These are phyloP conservation scores for Pulveroboletus sp. DNA, from an alignment of 768 basidiomycete species.

Conservation along the genomic window DNA sequence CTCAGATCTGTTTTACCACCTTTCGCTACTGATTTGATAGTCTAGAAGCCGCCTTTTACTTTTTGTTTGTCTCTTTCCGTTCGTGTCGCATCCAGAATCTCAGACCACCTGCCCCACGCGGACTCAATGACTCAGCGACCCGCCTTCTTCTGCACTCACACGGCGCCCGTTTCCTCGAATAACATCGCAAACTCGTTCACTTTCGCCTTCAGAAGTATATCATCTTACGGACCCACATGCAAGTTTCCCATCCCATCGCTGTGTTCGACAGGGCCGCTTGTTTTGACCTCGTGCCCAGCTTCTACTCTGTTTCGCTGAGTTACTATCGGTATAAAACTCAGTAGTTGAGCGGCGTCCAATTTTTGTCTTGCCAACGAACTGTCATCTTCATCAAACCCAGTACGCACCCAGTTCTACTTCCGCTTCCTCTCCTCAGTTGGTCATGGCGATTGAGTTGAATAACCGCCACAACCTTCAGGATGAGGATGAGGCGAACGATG, in stretches of 20 bases:
- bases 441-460: conserved; percentile 29
- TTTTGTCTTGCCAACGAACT: conserved; percentile 36
- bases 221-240: conserved; percentile 11
- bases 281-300: conserved; percentile 35
- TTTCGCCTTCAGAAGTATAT: conserved; percentile 16
- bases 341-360: conserved; percentile 36
- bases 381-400: conserved; percentile 29
- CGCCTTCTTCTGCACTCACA: conserved; percentile 7
- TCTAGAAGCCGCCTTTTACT: conserved; percentile 5
- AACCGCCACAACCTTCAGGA: conserved; percentile 23
- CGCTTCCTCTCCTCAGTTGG: conserved; percentile 3
- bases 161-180: conserved; percentile 3
- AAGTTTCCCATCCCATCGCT: conserved; percentile 24
- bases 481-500: conserved; percentile 12
- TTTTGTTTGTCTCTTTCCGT: conserved; percentile 11
- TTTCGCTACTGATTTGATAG: conserved; percentile 16
- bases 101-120: conserved; percentile 21
- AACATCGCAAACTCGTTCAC: conserved; percentile 7
- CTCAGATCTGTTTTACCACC: conserved; percentile 14
- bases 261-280: conserved; percentile 30
- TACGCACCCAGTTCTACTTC: conserved; percentile 12
- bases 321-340: conserved; percentile 39
- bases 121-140: conserved; percentile 29
- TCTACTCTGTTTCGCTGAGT: conserved; percentile 38
- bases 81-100: conserved; percentile 19